These are phyloP conservation scores for Calonectria naviculata DNA, from an alignment of 2,329 filamentous ascomycete species.

Conservation along the genomic window DNA sequence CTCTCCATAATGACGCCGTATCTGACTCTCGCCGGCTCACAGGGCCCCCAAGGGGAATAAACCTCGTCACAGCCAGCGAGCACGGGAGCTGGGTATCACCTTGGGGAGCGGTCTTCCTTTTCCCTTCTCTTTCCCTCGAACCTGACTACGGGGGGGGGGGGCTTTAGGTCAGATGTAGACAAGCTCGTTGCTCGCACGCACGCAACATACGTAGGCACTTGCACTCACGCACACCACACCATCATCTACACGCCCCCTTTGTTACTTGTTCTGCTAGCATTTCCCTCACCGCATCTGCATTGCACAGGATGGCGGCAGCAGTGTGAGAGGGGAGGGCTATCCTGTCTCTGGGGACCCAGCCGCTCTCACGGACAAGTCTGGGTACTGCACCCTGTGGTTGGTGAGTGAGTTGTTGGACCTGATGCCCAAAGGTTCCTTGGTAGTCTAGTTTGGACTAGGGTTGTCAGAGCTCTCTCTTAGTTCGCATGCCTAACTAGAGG, in stretches of 20 bases:
- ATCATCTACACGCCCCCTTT: not conserved
- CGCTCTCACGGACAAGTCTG: not conserved
- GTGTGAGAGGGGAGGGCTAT: not conserved
- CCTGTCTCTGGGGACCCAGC: not conserved
- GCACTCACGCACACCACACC: not conserved
- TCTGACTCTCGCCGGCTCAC: not conserved
- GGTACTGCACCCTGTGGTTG: not conserved
- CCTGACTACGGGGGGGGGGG: not conserved
- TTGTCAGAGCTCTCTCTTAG: not conserved
- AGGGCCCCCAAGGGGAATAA: not conserved
- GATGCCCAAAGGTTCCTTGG: not conserved
- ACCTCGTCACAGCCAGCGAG: not conserved
- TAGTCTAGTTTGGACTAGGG: not conserved
- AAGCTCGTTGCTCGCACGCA: not conserved
- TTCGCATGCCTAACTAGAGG: not conserved
- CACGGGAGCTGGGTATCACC: not conserved
- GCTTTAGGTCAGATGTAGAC: not conserved
- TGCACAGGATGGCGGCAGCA: not conserved
- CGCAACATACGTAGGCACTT: not conserved
- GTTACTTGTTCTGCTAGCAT: not conserved
- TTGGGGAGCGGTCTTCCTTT: not conserved
- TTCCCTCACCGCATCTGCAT: conserved; percentile 1
- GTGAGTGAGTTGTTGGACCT: not conserved
- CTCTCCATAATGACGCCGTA: not conserved
- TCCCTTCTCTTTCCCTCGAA: not conserved